Evolutionary conservation across 495 filamentous ascomycete species (phyloP), one percentile per base, ranked within the genome.

Genomic region (Neurospora cerealis): DNA sequence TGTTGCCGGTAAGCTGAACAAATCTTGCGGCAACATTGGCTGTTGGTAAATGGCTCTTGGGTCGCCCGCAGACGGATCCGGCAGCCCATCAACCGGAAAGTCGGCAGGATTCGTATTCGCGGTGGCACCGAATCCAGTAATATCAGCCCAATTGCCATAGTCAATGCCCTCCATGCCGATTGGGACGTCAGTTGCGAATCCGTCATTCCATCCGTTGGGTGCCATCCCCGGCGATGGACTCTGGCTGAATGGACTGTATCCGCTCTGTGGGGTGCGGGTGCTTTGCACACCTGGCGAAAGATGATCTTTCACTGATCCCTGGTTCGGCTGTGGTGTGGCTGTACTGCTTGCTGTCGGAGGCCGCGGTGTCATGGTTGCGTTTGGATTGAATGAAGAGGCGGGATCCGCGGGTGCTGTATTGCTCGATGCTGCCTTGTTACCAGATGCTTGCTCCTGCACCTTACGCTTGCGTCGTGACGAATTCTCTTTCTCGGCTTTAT

Each of bases 1-100:
- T 17, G 93, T 96, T 91, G 97, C 96, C 11, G 94, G 92, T 89
- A 97, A 91, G 81, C 94, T 92, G 92, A 95, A 99, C 70, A 99
- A 83, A 85, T 98, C 96, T 77, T 95, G 94, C n/a, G 96, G 96
- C 62, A 98, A 91, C 78, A 97, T 93, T 1, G 95, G 94, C 75
- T 97, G 94, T 79, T 97, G 93, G 79, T 79, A 81, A 15, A 74
- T 60, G n/a, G 70, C 60, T 21, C 69, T 74, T 66, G 28, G 28
- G 7, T 75, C 77, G 5, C 74, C 60, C 36, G 79, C 3, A 3
- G 88, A 81, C 19, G 86, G 81, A 36, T 82, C 83, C 75, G 81
- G 77, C 77, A 81, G 77, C 44, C 79, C 79, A 19, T 73, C 83
- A 74, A 75, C 71, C 3, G 70, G n/a, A 37, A 48, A 38, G 10